Evolutionary conservation across 2,329 filamentous ascomycete genomes (phyloP).

Genomic region (Epichloe sp.): DNA sequence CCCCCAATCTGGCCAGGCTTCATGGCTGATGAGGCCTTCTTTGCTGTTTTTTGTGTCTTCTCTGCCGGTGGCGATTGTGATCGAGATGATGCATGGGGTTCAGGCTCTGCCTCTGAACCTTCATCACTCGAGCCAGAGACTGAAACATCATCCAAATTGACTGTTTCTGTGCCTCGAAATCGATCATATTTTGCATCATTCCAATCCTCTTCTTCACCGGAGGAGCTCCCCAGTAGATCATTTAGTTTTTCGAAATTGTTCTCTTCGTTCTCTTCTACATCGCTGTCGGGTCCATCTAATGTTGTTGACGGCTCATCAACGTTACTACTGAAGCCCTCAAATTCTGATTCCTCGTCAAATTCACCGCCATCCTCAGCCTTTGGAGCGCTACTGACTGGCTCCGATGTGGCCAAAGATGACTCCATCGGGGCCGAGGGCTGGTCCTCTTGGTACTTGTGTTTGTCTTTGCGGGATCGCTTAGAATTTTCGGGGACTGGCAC

Average conservation of each 20-base stretch:
- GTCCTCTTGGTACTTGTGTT: constrained; percentile 19
- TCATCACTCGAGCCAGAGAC: constrained; percentile 20
- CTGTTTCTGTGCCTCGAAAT: constrained; percentile 21
- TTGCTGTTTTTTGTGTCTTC: constrained; percentile 9
- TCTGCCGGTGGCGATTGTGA: constrained; percentile 18
- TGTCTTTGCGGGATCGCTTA: constrained; percentile 19
- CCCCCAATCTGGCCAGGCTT: constrained; percentile 15
- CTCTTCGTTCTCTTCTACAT: constrained; percentile 19
- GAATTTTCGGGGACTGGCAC: constrained; percentile 32
- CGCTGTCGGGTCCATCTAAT: constrained; percentile 6
- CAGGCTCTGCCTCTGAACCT: constrained; percentile 14
- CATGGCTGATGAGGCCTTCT: constrained; percentile 7
- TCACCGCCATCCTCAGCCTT: constrained; percentile 6
- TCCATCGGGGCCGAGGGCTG: constrained; percentile 14
- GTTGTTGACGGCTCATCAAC: constrained; percentile 12
- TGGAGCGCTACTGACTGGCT: constrained; percentile 8
- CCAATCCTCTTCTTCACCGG: constrained; percentile 29
- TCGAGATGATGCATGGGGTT: constrained; percentile 12
- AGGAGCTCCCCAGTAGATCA: constrained; percentile 30
- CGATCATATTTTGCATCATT: constrained; percentile 19
- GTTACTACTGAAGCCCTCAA: constrained; percentile 22
- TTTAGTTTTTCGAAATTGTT: constrained; percentile 28
- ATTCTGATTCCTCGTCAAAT: constrained; percentile 20
- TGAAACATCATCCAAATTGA: constrained; percentile 27
- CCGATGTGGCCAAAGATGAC: not conserved